Evolutionary conservation across 495 filamentous ascomycete genomes (phyloP), one percentile per base, ranked within the genome.

Genomic region (Trichoderma asperelloides): DNA sequence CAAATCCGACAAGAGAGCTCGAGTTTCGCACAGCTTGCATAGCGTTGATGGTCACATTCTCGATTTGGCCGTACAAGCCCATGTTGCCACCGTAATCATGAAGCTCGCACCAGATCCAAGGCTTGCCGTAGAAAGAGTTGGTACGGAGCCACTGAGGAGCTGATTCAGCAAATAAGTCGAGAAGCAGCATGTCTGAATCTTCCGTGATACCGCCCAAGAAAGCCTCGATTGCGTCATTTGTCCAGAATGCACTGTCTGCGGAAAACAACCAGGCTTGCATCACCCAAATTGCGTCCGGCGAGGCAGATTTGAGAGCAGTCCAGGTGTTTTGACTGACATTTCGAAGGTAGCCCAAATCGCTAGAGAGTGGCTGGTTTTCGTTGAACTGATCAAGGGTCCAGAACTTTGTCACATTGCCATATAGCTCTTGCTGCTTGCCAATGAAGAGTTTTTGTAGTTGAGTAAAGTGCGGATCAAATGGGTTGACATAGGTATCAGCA

Each of bases 181-280:
- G 69, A 13, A 85, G 76, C 27, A 85, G 67, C 81, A 85, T 82
- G 66, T 84, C 81, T 1, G 69, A 67, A 9, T 80, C 68, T 23
- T 77, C 69, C 18, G 75, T 71, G 1, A 85, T 79, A 18, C 83
- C 83, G 8, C 75, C 78, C 8, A 85, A 73, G 67, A 81, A 85
- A 13, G 83, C 80, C 63, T 82, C 72, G 16, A 84, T 73, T 11
- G 80, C 73, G 8, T 79, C 77, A 37, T 78, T 75, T 15, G 80
- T 84, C 83, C 83, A 85, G 70, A 84, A 85, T 1, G 69, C 71
- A 0, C 71, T 67, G 39, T 77, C 76, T 13, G 73, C 72, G 62
- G 74, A 80, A 74, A 85, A 85, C 1, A 83, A 72, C 83, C 83
- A 85, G 30, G 81, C 83, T 68, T 85, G 83, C 80, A 85, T 82